phyloP scores from a whole-genome alignment of 805 yeast species.

The Candida nanaspora region DNA sequence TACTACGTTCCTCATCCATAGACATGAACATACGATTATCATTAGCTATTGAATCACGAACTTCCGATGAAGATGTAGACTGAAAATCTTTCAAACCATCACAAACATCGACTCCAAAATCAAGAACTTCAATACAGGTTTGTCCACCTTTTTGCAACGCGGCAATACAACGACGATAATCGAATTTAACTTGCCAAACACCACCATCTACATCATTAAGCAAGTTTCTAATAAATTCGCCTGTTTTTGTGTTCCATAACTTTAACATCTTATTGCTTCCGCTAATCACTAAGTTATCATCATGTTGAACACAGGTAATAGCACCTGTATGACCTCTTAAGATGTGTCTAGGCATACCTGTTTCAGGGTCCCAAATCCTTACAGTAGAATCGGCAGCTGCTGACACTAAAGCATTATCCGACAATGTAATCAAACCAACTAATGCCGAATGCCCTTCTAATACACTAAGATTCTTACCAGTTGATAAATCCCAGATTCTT shows the following conservation, averaged over 20 bases:
- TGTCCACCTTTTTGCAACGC: constrained; percentile 70
- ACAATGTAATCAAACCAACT: constrained; percentile 79
- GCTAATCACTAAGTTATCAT: constrained; percentile 74
- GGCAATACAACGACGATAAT: constrained; percentile 76
- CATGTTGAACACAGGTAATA: constrained; percentile 89
- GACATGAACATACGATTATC: too few relatives aligned
- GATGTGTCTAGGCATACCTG: constrained; percentile 57
- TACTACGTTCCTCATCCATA: too few relatives aligned
- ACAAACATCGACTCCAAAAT: constrained; percentile 45
- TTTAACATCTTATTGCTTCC: constrained; percentile 86
- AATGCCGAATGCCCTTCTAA: constrained; percentile 84
- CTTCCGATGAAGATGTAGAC: too few relatives aligned
- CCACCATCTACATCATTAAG: constrained; percentile 71
- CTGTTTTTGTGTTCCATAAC: constrained; percentile 79
- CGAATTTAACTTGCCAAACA: constrained; percentile 93
- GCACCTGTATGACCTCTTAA: constrained; percentile 81
- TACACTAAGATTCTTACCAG: constrained; percentile 62
- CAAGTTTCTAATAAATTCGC: constrained; percentile 67
- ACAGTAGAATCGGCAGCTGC: constrained; percentile 95
- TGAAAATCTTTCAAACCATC: constrained; percentile 5
- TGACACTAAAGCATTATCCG: constrained; percentile 71
- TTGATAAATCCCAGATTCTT: constrained; percentile 80
- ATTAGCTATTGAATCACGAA: too few relatives aligned
- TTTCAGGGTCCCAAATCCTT: constrained; percentile 86
- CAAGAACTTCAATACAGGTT: constrained; percentile 79